A percentile compares a stretch with the other conserved stretches of the same genome.
These are phyloP conservation scores for Epithele typhae DNA, from an alignment of 768 basidiomycete genomes.

Conservation along the genomic window DNA sequence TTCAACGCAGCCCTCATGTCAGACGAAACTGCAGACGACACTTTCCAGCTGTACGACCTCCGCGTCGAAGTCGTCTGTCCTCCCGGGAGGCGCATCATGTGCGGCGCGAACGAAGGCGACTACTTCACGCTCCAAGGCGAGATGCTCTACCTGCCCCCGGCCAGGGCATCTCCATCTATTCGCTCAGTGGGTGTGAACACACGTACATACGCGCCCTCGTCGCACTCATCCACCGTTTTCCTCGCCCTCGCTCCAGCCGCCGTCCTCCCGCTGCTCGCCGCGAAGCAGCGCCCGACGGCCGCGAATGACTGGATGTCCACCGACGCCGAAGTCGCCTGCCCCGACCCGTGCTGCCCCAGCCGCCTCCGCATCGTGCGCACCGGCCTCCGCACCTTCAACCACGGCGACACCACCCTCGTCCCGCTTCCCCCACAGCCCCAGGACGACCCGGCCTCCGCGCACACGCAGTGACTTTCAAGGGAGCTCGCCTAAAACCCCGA, in stretches of 20 bases:
- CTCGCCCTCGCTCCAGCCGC: conserved; percentile 34
- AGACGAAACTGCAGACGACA: neutral
- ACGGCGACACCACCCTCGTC: conserved; percentile 50
- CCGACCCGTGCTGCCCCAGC: conserved; percentile 62
- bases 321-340: conserved; percentile 61
- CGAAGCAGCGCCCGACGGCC: conserved; percentile 56
- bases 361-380: conserved; percentile 47
- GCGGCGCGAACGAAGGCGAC: conserved; percentile 63
- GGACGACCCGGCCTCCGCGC: too few species aligned
- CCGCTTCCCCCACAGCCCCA: conserved; percentile 22
- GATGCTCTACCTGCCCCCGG: conserved; percentile 55
- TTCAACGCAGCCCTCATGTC: neutral
- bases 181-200: conserved; percentile 38
- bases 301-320: conserved; percentile 66
- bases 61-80: conserved; percentile 61
- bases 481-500: too few species aligned
- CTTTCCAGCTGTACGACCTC: conserved; percentile 61
- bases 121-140: conserved; percentile 61
- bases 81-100: conserved; percentile 49
- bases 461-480: too few species aligned
- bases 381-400: conserved; percentile 48
- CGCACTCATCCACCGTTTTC: neutral
- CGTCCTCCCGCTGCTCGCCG: conserved; percentile 62
- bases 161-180: conserved; percentile 69
- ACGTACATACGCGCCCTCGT: neutral